Evolutionary conservation across 163 green algal species (phyloP).

Genomic region (Trebouxia gelatinosa): DNA sequence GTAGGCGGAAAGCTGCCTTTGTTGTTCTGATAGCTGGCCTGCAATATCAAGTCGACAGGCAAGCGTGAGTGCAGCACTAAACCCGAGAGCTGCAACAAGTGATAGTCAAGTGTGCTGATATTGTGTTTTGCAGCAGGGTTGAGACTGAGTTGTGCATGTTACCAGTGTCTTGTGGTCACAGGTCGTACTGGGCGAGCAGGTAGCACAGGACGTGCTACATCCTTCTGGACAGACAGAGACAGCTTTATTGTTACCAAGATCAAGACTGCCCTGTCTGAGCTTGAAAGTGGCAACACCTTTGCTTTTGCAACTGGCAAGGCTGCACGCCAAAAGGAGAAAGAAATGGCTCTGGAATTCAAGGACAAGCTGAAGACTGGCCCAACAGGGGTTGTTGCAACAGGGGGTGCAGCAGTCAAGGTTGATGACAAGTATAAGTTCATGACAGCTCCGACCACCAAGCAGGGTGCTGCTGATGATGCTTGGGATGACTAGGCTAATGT

Average conservation of each 20-base stretch:
- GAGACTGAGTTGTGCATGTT: no score
- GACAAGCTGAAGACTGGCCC: constrained; percentile 41
- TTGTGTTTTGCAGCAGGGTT: no score
- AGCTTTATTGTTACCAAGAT: constrained; percentile 76
- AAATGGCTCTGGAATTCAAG: constrained; percentile 51
- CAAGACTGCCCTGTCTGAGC: constrained; percentile 71
- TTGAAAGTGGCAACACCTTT: constrained; percentile 75
- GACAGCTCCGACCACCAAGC: constrained; percentile 37
- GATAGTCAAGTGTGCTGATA: no score
- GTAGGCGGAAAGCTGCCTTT: constrained; percentile 2
- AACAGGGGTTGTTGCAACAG: constrained; percentile 39
- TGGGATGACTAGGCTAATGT: constrained; percentile 43
- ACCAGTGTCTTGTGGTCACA: neutral
- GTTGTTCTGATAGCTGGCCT: no score
- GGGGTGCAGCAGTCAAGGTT: constrained; percentile 57
- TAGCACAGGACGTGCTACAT: constrained; percentile 72
- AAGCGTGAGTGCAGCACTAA: no score
- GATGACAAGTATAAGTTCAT: constrained; percentile 79
- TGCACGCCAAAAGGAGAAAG: constrained; percentile 64
- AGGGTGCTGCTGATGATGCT: constrained; percentile 38
- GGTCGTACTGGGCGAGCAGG: constrained; percentile 83
- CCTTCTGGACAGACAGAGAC: constrained; percentile 83
- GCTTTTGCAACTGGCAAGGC: constrained; percentile 84
- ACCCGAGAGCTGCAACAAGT: no score
- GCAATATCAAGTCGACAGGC: no score